Evolutionary conservation across 2,329 filamentous ascomycete genomes (phyloP), one percentile per base, ranked within the genome.

Genomic region (Zarea fungicola): DNA sequence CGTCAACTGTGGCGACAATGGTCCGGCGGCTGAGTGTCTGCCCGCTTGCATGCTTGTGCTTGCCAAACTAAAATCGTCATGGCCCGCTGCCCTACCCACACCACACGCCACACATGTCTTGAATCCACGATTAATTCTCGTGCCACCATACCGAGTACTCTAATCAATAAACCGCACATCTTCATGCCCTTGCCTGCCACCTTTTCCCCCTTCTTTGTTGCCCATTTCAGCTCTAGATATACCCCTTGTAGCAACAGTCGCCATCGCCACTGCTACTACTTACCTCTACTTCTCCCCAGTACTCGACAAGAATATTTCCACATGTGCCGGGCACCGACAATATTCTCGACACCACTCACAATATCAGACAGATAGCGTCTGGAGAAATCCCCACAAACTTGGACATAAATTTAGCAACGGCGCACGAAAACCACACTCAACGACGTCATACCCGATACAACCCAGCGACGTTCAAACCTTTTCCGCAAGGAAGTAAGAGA

Each of bases 401-500:
- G n/a, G n/a, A n/a, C n/a, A n/a, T n/a, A n/a, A n/a, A 36, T 29
- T 7, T 25, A n/a, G 19, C 13, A 18, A 32, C 28, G 44, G 40
- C 37, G 25, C 21, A 40, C n/a, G 26, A 39, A 34, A 41, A 25
- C 16, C 32, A 16, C 21, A 35, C 22, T 48, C 35, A 32, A n/a
- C 36, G 28, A 40, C 44, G 44, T 48, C 44, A 41, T 48, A 32
- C 8, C 28, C 26, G 11, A 18, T 19, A n/a, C 18, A 8, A 16
- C 11, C 16, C 8, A 32, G n/a, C 36, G 5, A n/a, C 19, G 25
- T 13, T 29, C 26, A 13, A 29, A n/a, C 14, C 10, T 19, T 34
- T 10, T 32, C 21, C 22, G 47, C 46, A 35, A 50, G 56, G 52
- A 54, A 43, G 51, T 23, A 57, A 53, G 54, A 47, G n/a, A n/a